These are phyloP conservation scores for Salix viminalis DNA, from an alignment of 345 rosid genomes.

Conservation along the genomic window DNA sequence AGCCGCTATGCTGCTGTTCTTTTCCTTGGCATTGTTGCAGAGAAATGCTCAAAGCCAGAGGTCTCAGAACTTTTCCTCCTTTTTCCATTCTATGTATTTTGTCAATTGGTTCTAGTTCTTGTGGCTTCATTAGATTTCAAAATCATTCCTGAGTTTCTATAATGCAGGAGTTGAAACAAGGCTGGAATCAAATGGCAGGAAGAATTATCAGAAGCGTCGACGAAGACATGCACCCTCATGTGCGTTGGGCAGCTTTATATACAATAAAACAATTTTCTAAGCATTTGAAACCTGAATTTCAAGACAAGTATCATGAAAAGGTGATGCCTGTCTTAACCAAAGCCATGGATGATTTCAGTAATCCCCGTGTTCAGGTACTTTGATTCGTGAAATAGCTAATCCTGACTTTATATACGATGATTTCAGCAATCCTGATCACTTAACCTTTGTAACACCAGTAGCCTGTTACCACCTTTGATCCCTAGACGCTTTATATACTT, in stretches of 20 bases:
- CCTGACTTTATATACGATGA: no score
- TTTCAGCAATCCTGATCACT: no score
- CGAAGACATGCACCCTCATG: background rate
- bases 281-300: slow-evolving; percentile 1
- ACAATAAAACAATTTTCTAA: background rate
- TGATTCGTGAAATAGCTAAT: background rate
- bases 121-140: background rate
- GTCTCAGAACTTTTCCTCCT: background rate
- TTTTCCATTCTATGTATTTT: background rate
- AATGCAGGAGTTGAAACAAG: background rate
- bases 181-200: background rate
- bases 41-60: background rate
- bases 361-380: slow-evolving; percentile 8
- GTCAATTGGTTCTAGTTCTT: background rate
- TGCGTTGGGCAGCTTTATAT: slow-evolving; percentile 1
- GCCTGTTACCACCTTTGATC: background rate
- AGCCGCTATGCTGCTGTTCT: slow-evolving; percentile 3
- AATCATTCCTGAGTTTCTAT: background rate
- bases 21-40: background rate
- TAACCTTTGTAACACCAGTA: background rate
- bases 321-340: slow-evolving; percentile 6
- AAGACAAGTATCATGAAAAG: background rate
- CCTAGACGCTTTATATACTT: background rate
- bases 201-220: background rate
- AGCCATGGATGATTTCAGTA: background rate